A percentile compares a stretch with the other conserved stretches of the same genome.
Evolutionary conservation across 805 yeast genomes (phyloP).

Genomic region (Myxozyma sirexii): DNA sequence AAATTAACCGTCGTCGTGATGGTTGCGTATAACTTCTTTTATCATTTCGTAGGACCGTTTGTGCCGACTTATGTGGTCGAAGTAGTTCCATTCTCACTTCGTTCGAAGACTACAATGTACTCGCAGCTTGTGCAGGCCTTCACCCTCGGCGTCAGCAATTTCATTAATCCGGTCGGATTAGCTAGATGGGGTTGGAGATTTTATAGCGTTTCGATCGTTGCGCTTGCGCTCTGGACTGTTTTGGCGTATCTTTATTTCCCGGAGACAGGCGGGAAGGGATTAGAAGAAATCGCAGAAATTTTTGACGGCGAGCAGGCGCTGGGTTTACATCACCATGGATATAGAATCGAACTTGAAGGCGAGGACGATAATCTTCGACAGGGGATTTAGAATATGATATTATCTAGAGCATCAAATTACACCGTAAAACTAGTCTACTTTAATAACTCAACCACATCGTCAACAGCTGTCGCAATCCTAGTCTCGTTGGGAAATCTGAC

Average conservation of each 20-base stretch:
- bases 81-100: conserved; percentile 35
- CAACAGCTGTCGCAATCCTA: conserved; percentile 18
- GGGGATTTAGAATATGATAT: too few species aligned
- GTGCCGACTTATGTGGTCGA: conserved; percentile 51
- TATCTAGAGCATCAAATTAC: too few species aligned
- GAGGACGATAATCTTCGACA: background rate
- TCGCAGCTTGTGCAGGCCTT: conserved; percentile 40
- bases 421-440: too few species aligned
- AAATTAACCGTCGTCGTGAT: conserved; percentile 57
- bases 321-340: background rate
- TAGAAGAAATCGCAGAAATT: conserved; percentile 50
- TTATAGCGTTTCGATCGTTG: conserved; percentile 44
- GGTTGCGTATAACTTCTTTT: conserved; percentile 42
- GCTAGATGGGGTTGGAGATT: conserved; percentile 49
- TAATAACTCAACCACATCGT: conserved; percentile 18
- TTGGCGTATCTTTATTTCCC: conserved; percentile 38
- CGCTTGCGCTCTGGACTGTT: conserved; percentile 14
- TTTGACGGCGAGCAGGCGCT: conserved; percentile 43
- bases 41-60: conserved; percentile 46
- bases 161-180: conserved; percentile 47
- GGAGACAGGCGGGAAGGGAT: conserved; percentile 49
- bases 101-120: conserved; percentile 37
- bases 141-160: conserved; percentile 38
- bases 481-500: conserved; percentile 9
- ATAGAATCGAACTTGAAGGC: background rate